phyloP scores from a whole-genome alignment of 163 green algal genomes.

The Coccomyxa subellipsoidea region DNA sequence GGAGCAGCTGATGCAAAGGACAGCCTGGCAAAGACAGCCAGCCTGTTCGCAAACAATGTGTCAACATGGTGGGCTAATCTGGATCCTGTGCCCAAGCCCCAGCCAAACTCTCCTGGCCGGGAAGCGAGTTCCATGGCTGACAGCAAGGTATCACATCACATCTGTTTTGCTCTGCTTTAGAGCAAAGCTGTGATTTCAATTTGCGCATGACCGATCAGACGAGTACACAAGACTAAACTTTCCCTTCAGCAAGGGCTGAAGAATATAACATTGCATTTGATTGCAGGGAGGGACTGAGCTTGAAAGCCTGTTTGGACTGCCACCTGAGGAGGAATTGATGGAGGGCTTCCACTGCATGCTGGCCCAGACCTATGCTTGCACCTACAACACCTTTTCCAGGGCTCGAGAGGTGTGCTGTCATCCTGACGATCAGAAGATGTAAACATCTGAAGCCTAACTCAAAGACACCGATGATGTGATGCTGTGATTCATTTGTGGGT shows the following conservation, averaged over 20 bases:
- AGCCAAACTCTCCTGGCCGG: background rate
- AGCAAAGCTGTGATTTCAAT: too few relatives aligned
- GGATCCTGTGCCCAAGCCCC: background rate
- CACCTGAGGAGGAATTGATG: conserved; percentile 28
- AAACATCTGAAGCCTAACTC: background rate
- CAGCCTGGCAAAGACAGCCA: background rate
- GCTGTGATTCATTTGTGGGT: background rate
- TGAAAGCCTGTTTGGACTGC: conserved; percentile 16
- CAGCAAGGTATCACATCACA: background rate
- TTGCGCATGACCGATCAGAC: too few relatives aligned
- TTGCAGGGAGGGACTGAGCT: conserved; percentile 7
- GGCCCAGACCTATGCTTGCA: conserved; percentile 50
- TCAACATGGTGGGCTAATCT: conserved; percentile 14
- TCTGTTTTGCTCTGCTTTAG: too few relatives aligned
- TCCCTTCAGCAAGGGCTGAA: too few relatives aligned
- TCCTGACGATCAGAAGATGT: background rate
- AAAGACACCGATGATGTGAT: background rate
- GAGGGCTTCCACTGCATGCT: conserved; percentile 15
- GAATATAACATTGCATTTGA: too few relatives aligned
- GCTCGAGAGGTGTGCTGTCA: conserved; percentile 42
- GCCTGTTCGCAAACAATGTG: conserved; percentile 3
- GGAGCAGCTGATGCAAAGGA: conserved; percentile 3
- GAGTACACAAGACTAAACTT: too few relatives aligned
- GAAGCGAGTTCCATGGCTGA: background rate
- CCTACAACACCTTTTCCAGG: conserved; percentile 62